Evolutionary conservation across 1,284 basidiomycete species (phyloP), one percentile per base, ranked within the genome.

Genomic region (Golubevia pallescens): DNA sequence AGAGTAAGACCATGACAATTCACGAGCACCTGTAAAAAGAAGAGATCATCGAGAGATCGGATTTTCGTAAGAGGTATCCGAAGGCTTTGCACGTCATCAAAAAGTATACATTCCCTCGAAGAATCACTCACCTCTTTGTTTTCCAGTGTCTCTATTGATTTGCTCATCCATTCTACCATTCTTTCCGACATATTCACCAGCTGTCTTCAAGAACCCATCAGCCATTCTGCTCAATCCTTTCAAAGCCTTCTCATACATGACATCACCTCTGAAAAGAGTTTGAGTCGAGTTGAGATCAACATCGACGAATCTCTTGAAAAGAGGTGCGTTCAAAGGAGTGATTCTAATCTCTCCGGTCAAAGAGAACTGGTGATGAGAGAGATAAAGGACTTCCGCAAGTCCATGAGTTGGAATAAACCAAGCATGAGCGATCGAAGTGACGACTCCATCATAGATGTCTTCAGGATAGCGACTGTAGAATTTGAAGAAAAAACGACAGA

Each of bases 401-500:
- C 58, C 70, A 53, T 68, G 59, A 13, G 71, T 73, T 21, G 62
- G 63, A 28, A 73, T 62, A 57, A 73, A 71, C 71, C 71, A 73
- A 16, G 71, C 66, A 56, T 73, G 70, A 28, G 61, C 71, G 62
- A 71, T 64, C 23, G 61, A 64, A 38, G 64, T 60, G 16, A 38
- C 65, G 2, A 68, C 65, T 16, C 71, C 71, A 56, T 73, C 69
- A 58, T 73, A 73, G n/a, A 71, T 61, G 24, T 73, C 71, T 54
- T 73, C 71, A 21, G 65, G 57, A 34, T 68, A 68, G 28, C 28
- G 28, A 28, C 28, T 28, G 28, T 28, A 28, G 28, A 28, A 28
- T 28, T 28, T 28, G 28, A 28, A 28, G 28, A 28, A 28, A 28
- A 28, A 28, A 28, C 28, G 28, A 28, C 28, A 28, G 28, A 28